A percentile compares a stretch with the other conserved stretches of the same genome.
Conservation (phyloP, 2,329 filamentous ascomycete genomes). For the Verticillium nubilum region DNA sequence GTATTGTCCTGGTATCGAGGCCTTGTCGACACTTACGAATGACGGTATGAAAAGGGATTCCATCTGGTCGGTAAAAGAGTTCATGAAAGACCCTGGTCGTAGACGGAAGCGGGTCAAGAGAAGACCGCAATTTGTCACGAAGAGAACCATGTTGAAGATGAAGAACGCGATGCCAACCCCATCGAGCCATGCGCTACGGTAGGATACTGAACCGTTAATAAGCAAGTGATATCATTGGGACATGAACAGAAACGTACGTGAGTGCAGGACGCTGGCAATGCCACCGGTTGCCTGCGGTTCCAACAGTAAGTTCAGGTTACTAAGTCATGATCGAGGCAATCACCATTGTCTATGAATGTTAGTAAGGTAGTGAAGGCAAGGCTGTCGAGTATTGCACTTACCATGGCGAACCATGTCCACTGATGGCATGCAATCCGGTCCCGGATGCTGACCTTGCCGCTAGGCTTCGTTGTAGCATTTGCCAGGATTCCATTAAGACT, state of each 20-base stretch:
- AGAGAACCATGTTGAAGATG: constrained; percentile 58
- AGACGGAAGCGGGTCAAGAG: constrained; percentile 64
- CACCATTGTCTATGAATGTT: constrained; percentile 24
- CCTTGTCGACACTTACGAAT: constrained; percentile 37
- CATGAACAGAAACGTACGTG: constrained; percentile 15
- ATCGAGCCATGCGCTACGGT: constrained; percentile 48
- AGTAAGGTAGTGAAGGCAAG: constrained; percentile 6
- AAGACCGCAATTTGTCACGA: constrained; percentile 56
- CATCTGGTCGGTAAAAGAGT: constrained; percentile 69
- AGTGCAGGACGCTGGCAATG: constrained; percentile 48
- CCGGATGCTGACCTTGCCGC: constrained; percentile 34
- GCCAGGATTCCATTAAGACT: constrained; percentile 29
- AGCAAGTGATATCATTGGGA: background rate
- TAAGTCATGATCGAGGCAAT: constrained; percentile 2
- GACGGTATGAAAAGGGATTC: constrained; percentile 75
- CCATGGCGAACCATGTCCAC: constrained; percentile 76
- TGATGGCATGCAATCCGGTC: constrained; percentile 47
- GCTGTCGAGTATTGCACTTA: constrained; percentile 10
- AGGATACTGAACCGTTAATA: constrained; percentile 34
- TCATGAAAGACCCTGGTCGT: constrained; percentile 63
- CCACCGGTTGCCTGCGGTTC: constrained; percentile 46
- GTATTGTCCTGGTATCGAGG: background rate
- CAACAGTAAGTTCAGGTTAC: background rate
- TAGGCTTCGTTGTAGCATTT: constrained; percentile 15
- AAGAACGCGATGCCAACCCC: constrained; percentile 57